These are phyloP conservation scores for Boletellus deceptivus DNA, from an alignment of 1,284 basidiomycete species.

Conservation along the genomic window DNA sequence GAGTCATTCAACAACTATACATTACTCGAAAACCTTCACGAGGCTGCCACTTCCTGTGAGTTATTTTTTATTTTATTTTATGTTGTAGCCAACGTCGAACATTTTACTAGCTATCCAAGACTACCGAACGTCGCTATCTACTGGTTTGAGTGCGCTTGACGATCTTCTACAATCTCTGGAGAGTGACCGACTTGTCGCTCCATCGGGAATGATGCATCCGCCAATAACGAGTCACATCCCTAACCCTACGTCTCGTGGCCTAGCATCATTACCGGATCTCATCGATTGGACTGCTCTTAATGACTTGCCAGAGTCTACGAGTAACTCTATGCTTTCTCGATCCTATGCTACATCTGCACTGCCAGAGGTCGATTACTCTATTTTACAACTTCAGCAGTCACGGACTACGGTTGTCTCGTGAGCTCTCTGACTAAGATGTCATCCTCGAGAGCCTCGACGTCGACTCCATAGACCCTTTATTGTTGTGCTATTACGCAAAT, in stretches of 20 bases:
- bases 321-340: not conserved
- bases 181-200: not conserved
- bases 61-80: not conserved
- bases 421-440: no score
- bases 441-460: no score
- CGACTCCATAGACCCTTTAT: no score
- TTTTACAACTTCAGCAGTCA: constrained; percentile 16
- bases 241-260: no score
- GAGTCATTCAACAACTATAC: not conserved
- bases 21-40: not conserved
- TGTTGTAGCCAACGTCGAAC: not conserved
- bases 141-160: not conserved
- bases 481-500: no score
- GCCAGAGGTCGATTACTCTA: constrained; percentile 19
- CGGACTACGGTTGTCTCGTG: not conserved
- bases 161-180: not conserved
- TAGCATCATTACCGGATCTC: not conserved
- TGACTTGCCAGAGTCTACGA: not conserved
- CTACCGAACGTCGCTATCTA: not conserved
- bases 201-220: not conserved
- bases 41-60: not conserved
- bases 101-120: not conserved
- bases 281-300: constrained; percentile 16
- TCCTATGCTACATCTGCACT: not conserved
- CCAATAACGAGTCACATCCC: no score